These are phyloP conservation scores for Candida khao-thaluensis DNA, from an alignment of 805 yeast species.

Conservation along the genomic window DNA sequence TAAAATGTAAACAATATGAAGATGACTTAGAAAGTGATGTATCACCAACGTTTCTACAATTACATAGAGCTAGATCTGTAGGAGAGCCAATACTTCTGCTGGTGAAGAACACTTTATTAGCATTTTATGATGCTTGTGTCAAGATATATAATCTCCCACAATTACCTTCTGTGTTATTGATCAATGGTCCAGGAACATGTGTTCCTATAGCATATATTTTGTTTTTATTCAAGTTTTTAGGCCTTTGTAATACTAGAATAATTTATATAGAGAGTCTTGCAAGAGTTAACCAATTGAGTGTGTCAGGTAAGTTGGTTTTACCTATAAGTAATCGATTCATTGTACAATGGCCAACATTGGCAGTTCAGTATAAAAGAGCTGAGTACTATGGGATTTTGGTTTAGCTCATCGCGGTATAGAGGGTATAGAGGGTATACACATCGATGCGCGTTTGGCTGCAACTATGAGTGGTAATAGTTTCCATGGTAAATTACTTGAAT, in stretches of 20 bases:
- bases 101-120: conserved; percentile 41
- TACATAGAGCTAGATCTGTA: conserved; percentile 61
- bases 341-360: conserved; percentile 84
- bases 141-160: conserved; percentile 26
- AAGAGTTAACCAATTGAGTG: conserved; percentile 69
- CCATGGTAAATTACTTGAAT: conserved; percentile 45
- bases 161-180: conserved; percentile 45
- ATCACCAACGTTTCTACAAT: conserved; percentile 23
- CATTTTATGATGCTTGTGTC: conserved; percentile 30
- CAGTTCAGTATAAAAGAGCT: conserved; percentile 50
- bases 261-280: conserved; percentile 87
- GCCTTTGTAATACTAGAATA: conserved; percentile 51
- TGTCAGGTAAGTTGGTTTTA: conserved; percentile 70
- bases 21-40: conserved; percentile 16
- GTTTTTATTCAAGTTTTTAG: conserved; percentile 50
- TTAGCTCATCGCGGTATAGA: conserved; percentile 22
- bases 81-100: conserved; percentile 54
- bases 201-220: conserved; percentile 64
- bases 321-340: conserved; percentile 75
- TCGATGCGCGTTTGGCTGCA: neutral
- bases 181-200: conserved; percentile 84
- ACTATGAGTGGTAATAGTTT: conserved; percentile 27
- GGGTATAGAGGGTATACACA: too few relatives aligned
- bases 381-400: conserved; percentile 81
- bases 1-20: conserved; percentile 40